Percentiles rank a stretch among this genome's conserved stretches.
phyloP scores from a whole-genome alignment of 768 basidiomycete species.

The Trichaptum fuscoviolaceum region DNA sequence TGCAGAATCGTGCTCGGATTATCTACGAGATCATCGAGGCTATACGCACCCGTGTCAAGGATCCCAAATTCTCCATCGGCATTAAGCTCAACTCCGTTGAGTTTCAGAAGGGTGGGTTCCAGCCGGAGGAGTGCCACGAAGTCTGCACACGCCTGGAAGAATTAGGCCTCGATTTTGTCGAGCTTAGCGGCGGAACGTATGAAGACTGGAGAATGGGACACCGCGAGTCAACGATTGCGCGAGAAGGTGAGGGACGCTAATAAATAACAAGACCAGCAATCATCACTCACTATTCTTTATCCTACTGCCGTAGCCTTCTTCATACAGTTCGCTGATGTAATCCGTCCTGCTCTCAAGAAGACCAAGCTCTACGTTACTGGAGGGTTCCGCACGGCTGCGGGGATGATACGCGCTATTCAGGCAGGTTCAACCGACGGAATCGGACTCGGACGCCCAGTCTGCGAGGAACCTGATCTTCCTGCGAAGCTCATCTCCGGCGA shows the following conservation, averaged over 20 bases:
- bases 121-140: constrained; percentile 25
- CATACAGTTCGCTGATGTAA: constrained; percentile 24
- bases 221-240: background rate
- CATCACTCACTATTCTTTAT: background rate
- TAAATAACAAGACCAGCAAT: background rate
- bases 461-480: background rate
- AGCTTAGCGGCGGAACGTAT: constrained; percentile 36
- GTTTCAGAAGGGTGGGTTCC: constrained; percentile 23
- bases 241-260: background rate
- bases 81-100: constrained; percentile 31
- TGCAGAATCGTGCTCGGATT: constrained; percentile 70
- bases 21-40: constrained; percentile 47
- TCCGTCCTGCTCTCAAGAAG: constrained; percentile 20
- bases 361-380: constrained; percentile 27
- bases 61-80: constrained; percentile 23
- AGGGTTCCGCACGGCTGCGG: constrained; percentile 24
- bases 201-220: constrained; percentile 17
- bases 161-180: constrained; percentile 33
- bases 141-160: constrained; percentile 29
- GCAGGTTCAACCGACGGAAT: background rate
- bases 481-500: background rate
- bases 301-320: constrained; percentile 25
- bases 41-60: background rate
- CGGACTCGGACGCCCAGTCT: background rate
- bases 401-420: constrained; percentile 25